These are phyloP conservation scores for Glaciozyma martinii DNA, from an alignment of 768 basidiomycete genomes.

Conservation along the genomic window DNA sequence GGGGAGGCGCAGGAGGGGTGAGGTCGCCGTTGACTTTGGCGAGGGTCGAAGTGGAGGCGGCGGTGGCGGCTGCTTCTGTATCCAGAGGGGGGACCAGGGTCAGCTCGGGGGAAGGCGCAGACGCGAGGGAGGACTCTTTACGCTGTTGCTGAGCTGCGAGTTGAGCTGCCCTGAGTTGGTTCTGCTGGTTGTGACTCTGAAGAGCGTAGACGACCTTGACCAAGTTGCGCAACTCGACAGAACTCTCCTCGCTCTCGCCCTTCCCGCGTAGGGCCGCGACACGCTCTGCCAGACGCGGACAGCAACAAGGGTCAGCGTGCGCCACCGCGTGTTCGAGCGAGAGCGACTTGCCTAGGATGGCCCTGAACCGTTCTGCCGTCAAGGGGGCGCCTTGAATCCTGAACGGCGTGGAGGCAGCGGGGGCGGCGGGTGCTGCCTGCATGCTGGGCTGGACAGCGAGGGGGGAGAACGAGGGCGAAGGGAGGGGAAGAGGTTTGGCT, in stretches of 20 bases:
- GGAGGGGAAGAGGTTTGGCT: too few species aligned
- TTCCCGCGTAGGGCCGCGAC: conserved; percentile 44
- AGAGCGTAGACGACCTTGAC: conserved; percentile 42
- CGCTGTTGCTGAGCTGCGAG: not conserved
- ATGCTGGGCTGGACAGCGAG: too few species aligned
- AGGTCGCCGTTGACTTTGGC: conserved; percentile 10
- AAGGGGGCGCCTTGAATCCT: too few species aligned
- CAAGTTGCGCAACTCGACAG: conserved; percentile 45
- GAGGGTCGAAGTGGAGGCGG: conserved; percentile 13
- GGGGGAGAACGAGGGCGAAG: too few species aligned
- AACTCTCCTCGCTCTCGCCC: conserved; percentile 47
- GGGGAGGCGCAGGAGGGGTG: conserved; percentile 43
- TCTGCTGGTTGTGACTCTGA: conserved; percentile 13
- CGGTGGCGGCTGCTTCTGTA: not conserved
- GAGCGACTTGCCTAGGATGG: too few species aligned
- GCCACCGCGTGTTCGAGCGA: too few species aligned
- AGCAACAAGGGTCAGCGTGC: too few species aligned
- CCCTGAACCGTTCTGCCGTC: too few species aligned
- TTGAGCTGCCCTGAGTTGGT: not conserved
- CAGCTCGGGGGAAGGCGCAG: not conserved
- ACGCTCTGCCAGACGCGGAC: conserved; percentile 39
- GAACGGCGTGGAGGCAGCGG: too few species aligned
- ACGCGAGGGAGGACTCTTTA: not conserved
- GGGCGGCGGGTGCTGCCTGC: too few species aligned
- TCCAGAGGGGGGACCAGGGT: conserved; percentile 26